A percentile compares a stretch with the other conserved stretches of the same genome.
phyloP scores from a whole-genome alignment of 169 alveolate genomes.

The Plasmodium inui region DNA sequence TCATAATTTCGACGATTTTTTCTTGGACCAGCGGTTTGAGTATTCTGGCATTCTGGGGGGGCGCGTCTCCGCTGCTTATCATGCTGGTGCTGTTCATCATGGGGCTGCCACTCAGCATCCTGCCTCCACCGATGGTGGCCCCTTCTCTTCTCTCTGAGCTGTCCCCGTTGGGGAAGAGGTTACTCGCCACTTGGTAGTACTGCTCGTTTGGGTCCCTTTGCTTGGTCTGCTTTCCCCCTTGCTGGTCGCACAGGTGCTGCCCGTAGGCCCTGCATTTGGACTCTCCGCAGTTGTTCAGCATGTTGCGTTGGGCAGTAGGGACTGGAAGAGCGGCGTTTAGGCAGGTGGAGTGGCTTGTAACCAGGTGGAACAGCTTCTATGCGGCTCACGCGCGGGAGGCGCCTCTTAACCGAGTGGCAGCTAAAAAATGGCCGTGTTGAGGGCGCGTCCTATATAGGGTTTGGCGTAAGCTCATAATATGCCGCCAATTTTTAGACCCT shows the following conservation, averaged over 20 bases:
- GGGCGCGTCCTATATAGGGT: not conserved
- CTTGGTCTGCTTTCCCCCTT: not conserved
- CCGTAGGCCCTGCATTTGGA: not conserved
- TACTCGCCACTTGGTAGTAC: conserved; percentile 1
- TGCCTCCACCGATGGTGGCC: not conserved
- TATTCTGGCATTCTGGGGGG: conserved; percentile 84
- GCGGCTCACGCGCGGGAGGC: not conserved
- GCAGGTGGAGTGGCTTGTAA: no score
- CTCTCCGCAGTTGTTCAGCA: conserved; percentile 3
- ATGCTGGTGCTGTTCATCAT: not conserved
- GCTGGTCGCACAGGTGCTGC: not conserved
- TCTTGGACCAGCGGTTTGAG: conserved; percentile 87
- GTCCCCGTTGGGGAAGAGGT: not conserved
- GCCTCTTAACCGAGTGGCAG: not conserved
- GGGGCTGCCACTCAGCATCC: conserved; percentile 30
- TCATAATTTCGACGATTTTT: conserved; percentile 88
- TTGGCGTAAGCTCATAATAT: not conserved
- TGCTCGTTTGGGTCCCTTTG: not conserved
- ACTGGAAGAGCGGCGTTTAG: not conserved
- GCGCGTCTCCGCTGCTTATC: conserved; percentile 69
- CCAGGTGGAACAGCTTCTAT: not conserved
- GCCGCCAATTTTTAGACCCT: not conserved
- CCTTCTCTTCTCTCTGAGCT: not conserved
- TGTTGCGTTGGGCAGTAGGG: not conserved
- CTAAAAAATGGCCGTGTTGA: not conserved